These are phyloP conservation scores for Tylopilus balloui DNA, from an alignment of 768 basidiomycete genomes.

Conservation along the genomic window DNA sequence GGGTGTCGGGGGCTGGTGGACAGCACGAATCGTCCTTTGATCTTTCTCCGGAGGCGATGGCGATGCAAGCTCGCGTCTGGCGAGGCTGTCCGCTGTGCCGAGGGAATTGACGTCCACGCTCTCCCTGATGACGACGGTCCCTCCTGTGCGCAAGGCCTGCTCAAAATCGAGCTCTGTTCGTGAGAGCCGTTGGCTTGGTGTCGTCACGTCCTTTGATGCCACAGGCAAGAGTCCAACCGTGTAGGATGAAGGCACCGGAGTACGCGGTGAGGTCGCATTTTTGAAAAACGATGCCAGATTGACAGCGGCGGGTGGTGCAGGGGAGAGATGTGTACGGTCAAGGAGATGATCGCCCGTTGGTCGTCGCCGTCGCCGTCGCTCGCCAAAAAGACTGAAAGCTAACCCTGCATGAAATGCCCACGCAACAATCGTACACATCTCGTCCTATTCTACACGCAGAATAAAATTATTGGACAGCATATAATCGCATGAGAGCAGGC, in stretches of 20 bases:
- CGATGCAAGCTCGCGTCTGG: constrained; percentile 38
- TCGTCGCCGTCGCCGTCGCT: constrained; percentile 8
- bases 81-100: constrained; percentile 48
- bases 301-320: constrained; percentile 29
- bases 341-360: constrained; percentile 9
- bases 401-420: constrained; percentile 25
- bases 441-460: constrained; percentile 27
- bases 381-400: constrained; percentile 3
- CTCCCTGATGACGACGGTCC: constrained; percentile 67
- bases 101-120: constrained; percentile 65
- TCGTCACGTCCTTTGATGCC: constrained; percentile 45
- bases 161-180: constrained; percentile 81
- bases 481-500: constrained; percentile 23
- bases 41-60: constrained; percentile 37
- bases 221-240: constrained; percentile 53
- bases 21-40: constrained; percentile 33
- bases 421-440: constrained; percentile 23
- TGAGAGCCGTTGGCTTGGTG: constrained; percentile 52
- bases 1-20: constrained; percentile 52
- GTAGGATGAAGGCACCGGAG: constrained; percentile 47
- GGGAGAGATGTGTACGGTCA: background rate
- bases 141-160: constrained; percentile 60
- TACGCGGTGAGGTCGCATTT: constrained; percentile 44
- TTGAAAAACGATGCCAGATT: constrained; percentile 68
- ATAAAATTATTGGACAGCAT: constrained; percentile 33